Conservation (phyloP, 345 rosid genomes). For the Ricinus communis region DNA sequence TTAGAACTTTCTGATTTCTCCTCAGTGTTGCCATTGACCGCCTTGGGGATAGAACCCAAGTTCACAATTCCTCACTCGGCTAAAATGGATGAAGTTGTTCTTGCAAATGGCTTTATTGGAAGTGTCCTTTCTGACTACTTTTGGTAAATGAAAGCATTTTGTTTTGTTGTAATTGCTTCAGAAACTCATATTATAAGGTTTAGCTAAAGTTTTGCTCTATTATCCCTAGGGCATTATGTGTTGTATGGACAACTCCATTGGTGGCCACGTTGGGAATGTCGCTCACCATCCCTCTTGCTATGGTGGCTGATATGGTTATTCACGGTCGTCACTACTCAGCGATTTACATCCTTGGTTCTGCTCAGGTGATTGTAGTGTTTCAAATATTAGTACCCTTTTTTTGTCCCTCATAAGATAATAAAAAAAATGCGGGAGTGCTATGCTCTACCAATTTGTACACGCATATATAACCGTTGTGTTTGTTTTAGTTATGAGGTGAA, state of each 20-base stretch:
- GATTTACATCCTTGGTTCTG: conserved; percentile 71
- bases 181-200: background rate
- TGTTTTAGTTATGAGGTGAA: no score
- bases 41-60: conserved; percentile 95
- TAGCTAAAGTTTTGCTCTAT: background rate
- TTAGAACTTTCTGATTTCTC: conserved; percentile 8
- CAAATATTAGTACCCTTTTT: no score
- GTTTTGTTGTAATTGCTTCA: background rate
- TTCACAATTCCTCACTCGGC: conserved; percentile 90
- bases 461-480: no score
- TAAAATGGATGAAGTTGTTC: conserved; percentile 87
- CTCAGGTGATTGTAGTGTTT: conserved; percentile 45
- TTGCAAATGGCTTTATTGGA: conserved; percentile 93
- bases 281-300: conserved; percentile 81
- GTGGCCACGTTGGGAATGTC: conserved; percentile 90
- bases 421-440: no score
- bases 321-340: conserved; percentile 84
- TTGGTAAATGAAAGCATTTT: conserved; percentile 47
- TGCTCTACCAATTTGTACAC: no score
- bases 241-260: conserved; percentile 82
- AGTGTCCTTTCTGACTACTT: conserved; percentile 97
- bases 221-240: conserved; percentile 64
- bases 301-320: conserved; percentile 80
- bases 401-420: no score
- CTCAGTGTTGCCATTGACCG: conserved; percentile 95